Base-by-base conservation (phyloP, 768 basidiomycete species). In the Auriculariales sp. region DNA sequence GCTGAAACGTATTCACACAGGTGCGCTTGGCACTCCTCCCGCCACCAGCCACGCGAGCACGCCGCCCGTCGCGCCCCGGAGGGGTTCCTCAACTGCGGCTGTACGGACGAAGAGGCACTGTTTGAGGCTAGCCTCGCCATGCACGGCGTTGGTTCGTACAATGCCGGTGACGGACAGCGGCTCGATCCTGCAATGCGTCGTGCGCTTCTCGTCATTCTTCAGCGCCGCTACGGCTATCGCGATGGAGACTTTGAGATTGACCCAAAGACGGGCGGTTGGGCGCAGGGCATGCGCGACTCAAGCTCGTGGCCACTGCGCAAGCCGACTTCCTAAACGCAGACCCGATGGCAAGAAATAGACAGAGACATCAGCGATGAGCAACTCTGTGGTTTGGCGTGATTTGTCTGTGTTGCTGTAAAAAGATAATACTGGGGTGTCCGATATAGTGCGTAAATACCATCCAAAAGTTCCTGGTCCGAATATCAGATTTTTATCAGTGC, bases 21-120 rank as follows among this genome's bases (percentile, higher is more conserved):
- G n/a, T n/a, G n/a, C n/a, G 81, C 88, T 3, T 91, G 87, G 87
- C 87, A 91, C 58, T 88, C 90, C 62, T 87, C 87, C 2, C 73
- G 87, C 42, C 78, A 87, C 27, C 87, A 91, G 64, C 79, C 88
- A 27, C 76, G 87, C 9, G 71, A 71, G 0, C 77, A 74, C 57
- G 83, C 88, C 3, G 85, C 88, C 9, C 78, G 87, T 42, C 81
- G 81, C 69, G 88, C 87, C 3, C 87, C 87, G 11, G 66, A 71
- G 0, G 82, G 84, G 9, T 73, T 73, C 55, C 77, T 91, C 51
- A 91, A 91, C 68, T 91, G 87, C 57, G 87, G 88, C 5, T 91
- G 87, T 68, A 81, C 83, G 4, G 77, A 72, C 59, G 84, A 87
- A 36, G 79, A 90, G 64, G 87, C 87, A 3, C 75, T 91, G 5